phyloP scores from a whole-genome alignment of 1,284 basidiomycete species.

The Leccinum pachyderme region DNA sequence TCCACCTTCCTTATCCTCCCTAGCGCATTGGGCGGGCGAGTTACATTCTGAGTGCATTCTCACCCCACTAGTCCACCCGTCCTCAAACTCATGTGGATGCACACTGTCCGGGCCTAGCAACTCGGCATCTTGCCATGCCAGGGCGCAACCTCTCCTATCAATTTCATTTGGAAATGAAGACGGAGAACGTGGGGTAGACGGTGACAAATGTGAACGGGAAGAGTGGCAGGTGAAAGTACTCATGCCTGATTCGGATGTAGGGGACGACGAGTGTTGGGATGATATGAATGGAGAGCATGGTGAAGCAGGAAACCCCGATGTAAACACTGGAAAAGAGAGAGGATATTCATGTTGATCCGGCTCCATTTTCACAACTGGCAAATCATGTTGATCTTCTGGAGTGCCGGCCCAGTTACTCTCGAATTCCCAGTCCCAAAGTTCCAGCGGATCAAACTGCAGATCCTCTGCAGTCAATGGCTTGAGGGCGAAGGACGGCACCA shows the following conservation, averaged over 20 bases:
- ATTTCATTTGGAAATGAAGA: slow-evolving; percentile 9
- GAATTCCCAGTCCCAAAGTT: slow-evolving; percentile 51
- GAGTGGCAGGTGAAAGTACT: slow-evolving; percentile 17
- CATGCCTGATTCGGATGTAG: slow-evolving; percentile 16
- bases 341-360: slow-evolving; percentile 18
- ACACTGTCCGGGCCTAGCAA: slow-evolving; percentile 50
- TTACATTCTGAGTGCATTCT: slow-evolving; percentile 14
- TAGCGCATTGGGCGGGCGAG: slow-evolving; percentile 6
- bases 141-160: slow-evolving; percentile 23
- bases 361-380: slow-evolving; percentile 29
- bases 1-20: slow-evolving; percentile 5
- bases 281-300: slow-evolving; percentile 22
- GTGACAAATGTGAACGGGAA: slow-evolving; percentile 15
- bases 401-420: slow-evolving; percentile 28
- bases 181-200: slow-evolving; percentile 6
- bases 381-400: slow-evolving; percentile 19
- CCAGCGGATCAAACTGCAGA: slow-evolving; percentile 46
- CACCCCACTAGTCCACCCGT: slow-evolving; percentile 36
- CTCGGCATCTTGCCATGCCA: slow-evolving; percentile 48
- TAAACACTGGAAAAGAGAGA: slow-evolving; percentile 5
- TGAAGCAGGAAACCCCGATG: slow-evolving; percentile 10
- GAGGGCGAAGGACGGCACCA: slow-evolving; percentile 29
- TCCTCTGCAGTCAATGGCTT: slow-evolving; percentile 34
- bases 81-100: slow-evolving; percentile 44
- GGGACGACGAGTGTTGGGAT: slow-evolving; percentile 21